These are phyloP conservation scores for Didymella exigua DNA, from an alignment of 2,329 filamentous ascomycete genomes.

Conservation along the genomic window DNA sequence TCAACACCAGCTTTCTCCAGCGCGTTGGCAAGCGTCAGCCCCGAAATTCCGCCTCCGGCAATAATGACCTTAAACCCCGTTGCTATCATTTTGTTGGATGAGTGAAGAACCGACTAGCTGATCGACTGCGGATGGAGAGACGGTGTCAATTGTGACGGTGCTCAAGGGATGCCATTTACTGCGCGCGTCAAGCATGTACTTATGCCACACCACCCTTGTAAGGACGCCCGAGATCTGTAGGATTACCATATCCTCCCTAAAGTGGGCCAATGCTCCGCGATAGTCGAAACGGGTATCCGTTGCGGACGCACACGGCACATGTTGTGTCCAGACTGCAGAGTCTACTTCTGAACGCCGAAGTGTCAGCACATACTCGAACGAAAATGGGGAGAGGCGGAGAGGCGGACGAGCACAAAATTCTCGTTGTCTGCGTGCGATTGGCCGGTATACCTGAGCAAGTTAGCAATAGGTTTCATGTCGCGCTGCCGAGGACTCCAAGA, in stretches of 20 bases:
- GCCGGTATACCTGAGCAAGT: no score
- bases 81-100: neutral
- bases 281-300: neutral
- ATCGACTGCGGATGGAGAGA: neutral
- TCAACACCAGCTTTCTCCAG: conserved; percentile 22
- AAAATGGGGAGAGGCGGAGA: no score
- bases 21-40: conserved; percentile 20
- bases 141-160: neutral
- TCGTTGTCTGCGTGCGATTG: no score
- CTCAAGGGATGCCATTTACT: neutral
- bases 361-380: no score
- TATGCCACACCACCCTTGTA: neutral
- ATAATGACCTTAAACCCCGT: conserved; percentile 13
- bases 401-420: no score
- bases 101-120: neutral
- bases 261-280: neutral
- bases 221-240: neutral
- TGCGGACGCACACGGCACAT: neutral
- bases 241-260: neutral
- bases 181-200: neutral
- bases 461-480: neutral
- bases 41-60: conserved; percentile 22
- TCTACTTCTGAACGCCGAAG: neutral
- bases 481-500: neutral
- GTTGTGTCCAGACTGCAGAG: neutral